These are phyloP conservation scores for Ambrosiella cleistominuta DNA, from an alignment of 2,329 filamentous ascomycete genomes.

Conservation along the genomic window DNA sequence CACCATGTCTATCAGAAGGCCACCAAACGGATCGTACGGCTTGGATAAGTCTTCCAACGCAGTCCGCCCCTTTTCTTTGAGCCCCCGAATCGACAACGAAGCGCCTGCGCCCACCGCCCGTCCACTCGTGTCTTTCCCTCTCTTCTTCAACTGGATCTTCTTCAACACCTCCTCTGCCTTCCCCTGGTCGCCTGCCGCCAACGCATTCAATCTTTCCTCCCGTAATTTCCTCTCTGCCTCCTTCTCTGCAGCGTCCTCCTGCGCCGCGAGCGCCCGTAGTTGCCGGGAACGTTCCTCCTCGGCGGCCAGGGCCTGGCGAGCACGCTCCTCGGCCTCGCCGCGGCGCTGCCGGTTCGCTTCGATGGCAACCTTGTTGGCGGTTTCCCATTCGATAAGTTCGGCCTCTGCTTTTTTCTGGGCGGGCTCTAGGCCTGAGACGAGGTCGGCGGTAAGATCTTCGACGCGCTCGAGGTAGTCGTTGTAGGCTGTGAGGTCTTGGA, in stretches of 20 bases:
- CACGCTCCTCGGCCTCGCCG: conserved; percentile 35
- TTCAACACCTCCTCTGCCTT: conserved; percentile 41
- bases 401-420: conserved; percentile 33
- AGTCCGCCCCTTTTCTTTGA: conserved; percentile 30
- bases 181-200: conserved; percentile 43
- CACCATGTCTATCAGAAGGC: conserved; percentile 47
- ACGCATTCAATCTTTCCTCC: conserved; percentile 50
- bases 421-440: conserved; percentile 55
- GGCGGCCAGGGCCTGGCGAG: conserved; percentile 43
- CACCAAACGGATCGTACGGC: conserved; percentile 79
- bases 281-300: conserved; percentile 44
- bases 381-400: conserved; percentile 44
- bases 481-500: conserved; percentile 64
- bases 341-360: conserved; percentile 41
- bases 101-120: conserved; percentile 11
- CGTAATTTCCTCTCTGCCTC: conserved; percentile 43
- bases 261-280: conserved; percentile 38
- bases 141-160: conserved; percentile 56
- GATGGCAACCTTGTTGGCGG: conserved; percentile 51
- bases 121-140: conserved; percentile 31
- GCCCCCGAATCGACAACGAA: conserved; percentile 53
- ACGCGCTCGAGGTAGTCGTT: conserved; percentile 93
- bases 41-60: conserved; percentile 36
- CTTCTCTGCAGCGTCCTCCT: conserved; percentile 56
- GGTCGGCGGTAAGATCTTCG: conserved; percentile 76